Base-by-base conservation (phyloP, 2,329 filamentous ascomycete species). In the Phyllosticta citrichinensis region DNA sequence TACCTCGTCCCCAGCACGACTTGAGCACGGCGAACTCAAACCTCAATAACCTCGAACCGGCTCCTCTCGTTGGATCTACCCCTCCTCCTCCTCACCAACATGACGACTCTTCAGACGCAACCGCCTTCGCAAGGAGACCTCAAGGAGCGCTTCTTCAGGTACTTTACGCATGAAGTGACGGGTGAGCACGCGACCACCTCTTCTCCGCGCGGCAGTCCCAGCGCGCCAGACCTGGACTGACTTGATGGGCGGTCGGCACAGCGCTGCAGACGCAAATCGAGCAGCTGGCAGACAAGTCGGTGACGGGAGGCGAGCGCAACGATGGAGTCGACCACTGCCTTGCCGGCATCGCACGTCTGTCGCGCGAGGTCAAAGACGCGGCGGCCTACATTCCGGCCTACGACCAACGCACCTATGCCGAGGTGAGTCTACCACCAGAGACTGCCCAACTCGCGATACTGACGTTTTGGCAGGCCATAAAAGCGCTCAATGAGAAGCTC, bases 341-440 rank as follows among this genome's bases (percentile, higher is more conserved):
- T 14, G 85, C 88, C 17, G 84, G 85, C 64, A 94, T 97, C 68
- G 86, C 89, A 30, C 83, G 85, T 62, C 81, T 97, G 17, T 91
- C 91, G 1, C 88, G 87, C 65, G 87, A 94, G 67, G 89, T 97
- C 50, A 87, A 89, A 66, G 91, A 97, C 74, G 88, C 89, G 0
- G 84, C 88, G 1, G 86, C 87, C 61, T 91, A 87, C 66, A 84
- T 96, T 17, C 91, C 94, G 2, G 85, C 91, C 8, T 95, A 97
- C 71, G 94, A 97, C 69, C 90, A 94, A 72, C 85, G 89, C 66
- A 87, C 88, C 24, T 97, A 96, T 70, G 83, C 87, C 52, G 86
- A 92, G 76, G 89, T 91, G 74, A 60, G 68, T 62, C n/a, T 22
- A 47, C 47, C 53, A 4, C n/a, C 20, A 17, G 20, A 20, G 27